Evolutionary conservation across 305 asterid genomes (phyloP).

Genomic region (Caryopteris hybrid): DNA sequence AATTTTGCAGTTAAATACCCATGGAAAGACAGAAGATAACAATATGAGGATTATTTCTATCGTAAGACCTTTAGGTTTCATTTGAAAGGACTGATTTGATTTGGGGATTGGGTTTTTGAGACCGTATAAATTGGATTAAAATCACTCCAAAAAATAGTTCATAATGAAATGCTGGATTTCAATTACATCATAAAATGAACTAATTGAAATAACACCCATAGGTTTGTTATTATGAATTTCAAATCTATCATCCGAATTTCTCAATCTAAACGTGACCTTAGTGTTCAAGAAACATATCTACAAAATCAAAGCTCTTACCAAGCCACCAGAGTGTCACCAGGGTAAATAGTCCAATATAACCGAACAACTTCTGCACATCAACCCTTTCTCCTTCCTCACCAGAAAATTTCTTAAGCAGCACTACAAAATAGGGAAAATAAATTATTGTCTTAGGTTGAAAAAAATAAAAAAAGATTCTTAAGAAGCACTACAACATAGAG

Average conservation of each 20-base stretch:
- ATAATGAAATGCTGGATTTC: too few species aligned
- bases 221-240: neutral
- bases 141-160: too few species aligned
- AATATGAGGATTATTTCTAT: too few species aligned
- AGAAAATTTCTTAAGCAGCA: conserved; percentile 93
- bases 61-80: too few species aligned
- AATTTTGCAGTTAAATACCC: neutral
- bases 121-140: too few species aligned
- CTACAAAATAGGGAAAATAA: conserved; percentile 34
- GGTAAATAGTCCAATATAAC: conserved; percentile 85
- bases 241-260: neutral
- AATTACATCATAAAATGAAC: too few species aligned
- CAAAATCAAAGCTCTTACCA: conserved; percentile 44
- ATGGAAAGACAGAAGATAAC: neutral
- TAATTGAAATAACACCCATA: too few species aligned
- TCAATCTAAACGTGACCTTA: neutral
- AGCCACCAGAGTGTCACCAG: conserved; percentile 99
- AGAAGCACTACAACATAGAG: too few species aligned
- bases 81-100: too few species aligned
- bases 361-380: conserved; percentile 92
- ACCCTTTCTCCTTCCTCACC: conserved; percentile 95
- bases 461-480: too few species aligned
- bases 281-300: neutral
- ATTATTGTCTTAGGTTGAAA: too few species aligned
- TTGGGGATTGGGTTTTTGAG: too few species aligned